Percentiles rank a stretch among this genome's conserved stretches.
phyloP scores from a whole-genome alignment of 1,284 basidiomycete species.

The Cutaneotrichosporon cyanovorans region DNA sequence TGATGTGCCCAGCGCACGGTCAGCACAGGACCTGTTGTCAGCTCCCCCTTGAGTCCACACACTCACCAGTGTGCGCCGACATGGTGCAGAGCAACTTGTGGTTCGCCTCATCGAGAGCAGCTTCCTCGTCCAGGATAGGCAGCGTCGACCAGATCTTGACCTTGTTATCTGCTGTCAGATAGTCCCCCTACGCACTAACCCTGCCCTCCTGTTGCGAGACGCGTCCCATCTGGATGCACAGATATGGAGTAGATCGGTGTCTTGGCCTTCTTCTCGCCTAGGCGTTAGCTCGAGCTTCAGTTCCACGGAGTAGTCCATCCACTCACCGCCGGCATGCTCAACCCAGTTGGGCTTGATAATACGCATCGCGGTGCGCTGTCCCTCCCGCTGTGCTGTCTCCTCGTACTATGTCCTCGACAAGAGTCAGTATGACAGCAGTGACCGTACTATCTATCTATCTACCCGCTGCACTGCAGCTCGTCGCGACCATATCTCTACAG shows the following conservation, averaged over 20 bases:
- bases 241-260: slow-evolving; percentile 85
- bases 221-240: slow-evolving; percentile 90
- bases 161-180: slow-evolving; percentile 61
- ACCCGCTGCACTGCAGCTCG: too few species aligned
- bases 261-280: slow-evolving; percentile 55
- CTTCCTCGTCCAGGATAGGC: slow-evolving; percentile 70
- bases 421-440: too few species aligned
- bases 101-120: slow-evolving; percentile 65
- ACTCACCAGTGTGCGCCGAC: slow-evolving; percentile 73
- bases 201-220: slow-evolving; percentile 90
- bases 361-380: too few species aligned
- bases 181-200: slow-evolving; percentile 29
- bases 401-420: too few species aligned
- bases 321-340: slow-evolving; percentile 31
- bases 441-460: too few species aligned
- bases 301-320: too few species aligned
- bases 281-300: background rate
- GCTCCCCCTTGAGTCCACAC: background rate
- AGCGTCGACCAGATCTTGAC: slow-evolving; percentile 96
- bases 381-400: too few species aligned
- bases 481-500: too few species aligned
- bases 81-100: slow-evolving; percentile 86
- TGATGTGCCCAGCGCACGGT: slow-evolving; percentile 94
- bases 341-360: slow-evolving; percentile 46
- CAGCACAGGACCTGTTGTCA: slow-evolving; percentile 64